These are phyloP conservation scores for Polytrichum commune DNA, from an alignment of 225 moss, liverwort and hornwort species.

Conservation along the genomic window DNA sequence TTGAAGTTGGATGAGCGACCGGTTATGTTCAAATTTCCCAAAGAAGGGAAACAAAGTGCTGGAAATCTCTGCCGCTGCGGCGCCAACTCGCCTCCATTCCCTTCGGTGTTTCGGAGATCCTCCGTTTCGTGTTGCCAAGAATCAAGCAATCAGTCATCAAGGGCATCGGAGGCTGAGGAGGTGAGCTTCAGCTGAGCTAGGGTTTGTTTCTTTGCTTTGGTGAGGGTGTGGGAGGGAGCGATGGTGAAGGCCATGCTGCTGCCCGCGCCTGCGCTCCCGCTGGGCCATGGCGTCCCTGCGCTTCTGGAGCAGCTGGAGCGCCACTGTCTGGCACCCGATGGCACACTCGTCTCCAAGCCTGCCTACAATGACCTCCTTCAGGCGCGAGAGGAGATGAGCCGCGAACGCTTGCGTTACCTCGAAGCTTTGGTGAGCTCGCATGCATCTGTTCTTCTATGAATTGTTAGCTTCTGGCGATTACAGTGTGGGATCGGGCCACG, in stretches of 20 bases:
- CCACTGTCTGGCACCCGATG: constrained; percentile 87
- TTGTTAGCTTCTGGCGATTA: background rate
- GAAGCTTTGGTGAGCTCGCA: constrained; percentile 61
- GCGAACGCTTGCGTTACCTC: constrained; percentile 82
- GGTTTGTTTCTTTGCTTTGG: too few relatives aligned
- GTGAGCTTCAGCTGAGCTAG: background rate
- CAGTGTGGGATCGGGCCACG: too few relatives aligned
- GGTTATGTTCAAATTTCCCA: too few relatives aligned
- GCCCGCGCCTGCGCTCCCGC: constrained; percentile 64
- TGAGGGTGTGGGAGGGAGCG: background rate
- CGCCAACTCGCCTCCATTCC: too few relatives aligned
- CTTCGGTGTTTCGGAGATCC: too few relatives aligned
- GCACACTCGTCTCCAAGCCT: constrained; percentile 72
- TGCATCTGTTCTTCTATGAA: background rate
- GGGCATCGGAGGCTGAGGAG: background rate
- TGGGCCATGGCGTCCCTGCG: constrained; percentile 72
- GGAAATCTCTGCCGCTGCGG: too few relatives aligned
- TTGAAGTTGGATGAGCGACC: too few relatives aligned
- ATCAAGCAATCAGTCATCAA: too few relatives aligned
- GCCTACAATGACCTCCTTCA: constrained; percentile 83
- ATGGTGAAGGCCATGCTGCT: constrained; percentile 93
- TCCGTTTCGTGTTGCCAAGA: too few relatives aligned
- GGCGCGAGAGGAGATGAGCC: constrained; percentile 96
- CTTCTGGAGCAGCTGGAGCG: constrained; percentile 96
- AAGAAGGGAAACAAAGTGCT: too few relatives aligned